Percentiles rank a stretch among this genome's conserved stretches.
Evolutionary conservation across 2,329 filamentous ascomycete genomes (phyloP).

Genomic region (Botryotinia globosa): DNA sequence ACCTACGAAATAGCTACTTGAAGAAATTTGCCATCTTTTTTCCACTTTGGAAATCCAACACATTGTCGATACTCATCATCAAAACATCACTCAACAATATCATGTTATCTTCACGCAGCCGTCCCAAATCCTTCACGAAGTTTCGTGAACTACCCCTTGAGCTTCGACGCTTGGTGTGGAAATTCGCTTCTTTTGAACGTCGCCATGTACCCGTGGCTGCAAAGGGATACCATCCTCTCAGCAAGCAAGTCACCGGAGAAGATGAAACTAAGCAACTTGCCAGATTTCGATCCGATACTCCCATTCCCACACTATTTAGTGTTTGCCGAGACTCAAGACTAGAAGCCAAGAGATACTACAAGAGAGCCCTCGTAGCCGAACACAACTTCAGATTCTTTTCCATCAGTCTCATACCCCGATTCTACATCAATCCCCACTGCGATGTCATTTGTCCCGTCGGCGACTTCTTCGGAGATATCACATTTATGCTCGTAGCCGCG

Average conservation of each 20-base stretch:
- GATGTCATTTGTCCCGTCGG: conserved; percentile 3
- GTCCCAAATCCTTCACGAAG: neutral
- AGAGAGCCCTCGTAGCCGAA: neutral
- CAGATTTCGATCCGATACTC: conserved; percentile 5
- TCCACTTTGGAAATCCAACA: accelerated
- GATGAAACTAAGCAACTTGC: neutral
- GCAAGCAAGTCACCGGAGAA: neutral
- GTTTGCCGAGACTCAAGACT: neutral
- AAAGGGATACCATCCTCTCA: neutral
- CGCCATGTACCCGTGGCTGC: neutral
- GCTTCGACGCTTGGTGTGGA: neutral
- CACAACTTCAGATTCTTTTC: neutral
- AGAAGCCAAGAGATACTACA: neutral
- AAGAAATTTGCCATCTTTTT: neutral
- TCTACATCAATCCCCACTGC: neutral
- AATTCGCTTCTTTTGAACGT: neutral
- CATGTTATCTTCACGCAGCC: neutral
- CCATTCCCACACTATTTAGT: neutral
- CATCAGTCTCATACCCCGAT: neutral
- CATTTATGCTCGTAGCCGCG: neutral
- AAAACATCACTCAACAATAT: neutral
- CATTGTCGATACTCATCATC: neutral
- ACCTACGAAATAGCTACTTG: no score
- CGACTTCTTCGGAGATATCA: neutral
- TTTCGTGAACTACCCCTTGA: neutral